These are phyloP conservation scores for Wickerhamiella kurtzmanii DNA, from an alignment of 805 yeast genomes.

Conservation along the genomic window DNA sequence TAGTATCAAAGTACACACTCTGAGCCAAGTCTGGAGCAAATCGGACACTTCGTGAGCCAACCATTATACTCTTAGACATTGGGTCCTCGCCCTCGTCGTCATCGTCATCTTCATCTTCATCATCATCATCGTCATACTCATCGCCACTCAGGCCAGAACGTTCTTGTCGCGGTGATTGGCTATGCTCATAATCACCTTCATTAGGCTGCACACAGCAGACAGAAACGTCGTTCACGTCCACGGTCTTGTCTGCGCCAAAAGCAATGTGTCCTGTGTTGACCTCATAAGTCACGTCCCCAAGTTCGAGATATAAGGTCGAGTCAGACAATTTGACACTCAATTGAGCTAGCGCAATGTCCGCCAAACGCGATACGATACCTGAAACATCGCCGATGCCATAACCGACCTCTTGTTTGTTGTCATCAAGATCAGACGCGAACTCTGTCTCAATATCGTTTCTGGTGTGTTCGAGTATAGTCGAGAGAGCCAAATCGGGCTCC, in stretches of 20 bases:
- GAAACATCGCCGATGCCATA: slow-evolving; percentile 24
- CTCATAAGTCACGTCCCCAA: neutral
- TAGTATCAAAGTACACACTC: slow-evolving; percentile 12
- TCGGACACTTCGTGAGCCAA: slow-evolving; percentile 2
- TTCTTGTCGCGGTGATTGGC: slow-evolving; percentile 1
- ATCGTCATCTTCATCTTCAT: neutral
- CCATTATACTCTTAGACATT: neutral
- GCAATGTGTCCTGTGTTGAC: neutral
- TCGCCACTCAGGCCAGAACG: neutral
- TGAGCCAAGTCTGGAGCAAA: slow-evolving; percentile 1
- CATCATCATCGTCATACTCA: neutral
- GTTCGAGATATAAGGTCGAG: slow-evolving; percentile 4
- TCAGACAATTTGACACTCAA: slow-evolving; percentile 17
- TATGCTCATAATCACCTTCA: neutral
- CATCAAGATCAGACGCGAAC: slow-evolving; percentile 12
- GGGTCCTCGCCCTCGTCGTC: neutral
- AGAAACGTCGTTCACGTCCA: neutral
- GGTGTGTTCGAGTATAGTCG: slow-evolving; percentile 15
- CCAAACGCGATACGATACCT: slow-evolving; percentile 23
- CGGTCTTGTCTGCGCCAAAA: neutral
- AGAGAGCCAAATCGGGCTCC: slow-evolving; percentile 17
- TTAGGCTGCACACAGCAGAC: neutral
- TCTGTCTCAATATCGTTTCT: slow-evolving; percentile 10
- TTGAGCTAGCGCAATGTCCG: slow-evolving; percentile 28
- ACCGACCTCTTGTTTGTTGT: slow-evolving; percentile 13